A percentile compares a stretch with the other conserved stretches of the same genome.
These are phyloP conservation scores for Grammothele lineata DNA, from an alignment of 768 basidiomycete species.

Conservation along the genomic window DNA sequence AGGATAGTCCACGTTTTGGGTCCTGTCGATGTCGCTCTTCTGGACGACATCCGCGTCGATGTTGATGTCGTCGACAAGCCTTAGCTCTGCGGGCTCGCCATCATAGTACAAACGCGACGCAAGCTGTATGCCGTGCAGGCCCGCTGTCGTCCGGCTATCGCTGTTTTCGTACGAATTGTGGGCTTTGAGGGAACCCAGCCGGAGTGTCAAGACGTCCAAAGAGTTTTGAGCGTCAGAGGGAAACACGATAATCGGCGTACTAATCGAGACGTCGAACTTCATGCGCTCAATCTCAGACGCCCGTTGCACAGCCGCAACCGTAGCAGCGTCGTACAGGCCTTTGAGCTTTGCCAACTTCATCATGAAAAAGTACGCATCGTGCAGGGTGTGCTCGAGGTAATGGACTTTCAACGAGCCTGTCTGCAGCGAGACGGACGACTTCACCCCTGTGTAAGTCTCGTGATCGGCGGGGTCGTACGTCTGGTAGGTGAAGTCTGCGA, in stretches of 20 bases:
- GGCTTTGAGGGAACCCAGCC: slow-evolving; percentile 86
- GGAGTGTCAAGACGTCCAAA: slow-evolving; percentile 68
- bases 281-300: slow-evolving; percentile 93
- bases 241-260: slow-evolving; percentile 88
- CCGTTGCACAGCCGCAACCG: slow-evolving; percentile 85
- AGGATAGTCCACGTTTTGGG: slow-evolving; percentile 50
- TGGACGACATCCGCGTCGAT: slow-evolving; percentile 69
- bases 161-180: slow-evolving; percentile 63
- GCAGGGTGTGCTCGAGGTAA: slow-evolving; percentile 89
- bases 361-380: slow-evolving; percentile 78
- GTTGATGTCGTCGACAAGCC: slow-evolving; percentile 90
- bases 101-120: slow-evolving; percentile 57
- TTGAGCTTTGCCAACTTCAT: slow-evolving; percentile 87
- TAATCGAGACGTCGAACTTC: slow-evolving; percentile 87
- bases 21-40: slow-evolving; percentile 48
- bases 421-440: slow-evolving; percentile 74
- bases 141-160: slow-evolving; percentile 63
- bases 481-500: slow-evolving; percentile 92
- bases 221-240: slow-evolving; percentile 63
- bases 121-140: slow-evolving; percentile 79
- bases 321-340: slow-evolving; percentile 90
- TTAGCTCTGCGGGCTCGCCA: slow-evolving; percentile 51
- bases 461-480: slow-evolving; percentile 75
- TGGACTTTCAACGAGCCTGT: slow-evolving; percentile 90
- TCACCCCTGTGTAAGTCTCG: slow-evolving; percentile 69